Base-by-base conservation (phyloP, 345 rosid genomes). In the Gossypium stocksii region DNA sequence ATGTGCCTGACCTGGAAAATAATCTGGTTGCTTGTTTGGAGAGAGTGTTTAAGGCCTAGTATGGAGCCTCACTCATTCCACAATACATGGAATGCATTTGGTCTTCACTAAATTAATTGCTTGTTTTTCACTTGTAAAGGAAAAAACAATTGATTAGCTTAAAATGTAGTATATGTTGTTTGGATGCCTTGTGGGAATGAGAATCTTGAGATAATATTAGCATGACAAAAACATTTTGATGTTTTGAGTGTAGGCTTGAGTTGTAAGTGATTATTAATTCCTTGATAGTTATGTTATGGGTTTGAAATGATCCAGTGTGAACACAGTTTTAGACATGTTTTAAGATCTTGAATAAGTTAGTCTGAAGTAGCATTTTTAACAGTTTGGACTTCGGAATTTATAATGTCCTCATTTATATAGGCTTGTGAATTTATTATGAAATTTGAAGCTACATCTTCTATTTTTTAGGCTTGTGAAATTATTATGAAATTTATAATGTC, bases 51-150 rank as follows among this genome's bases (percentile, higher is more conserved):
- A 83, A 83, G 77, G 87, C 93, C 9, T 90, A 83, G 74, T 88
- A 89, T 76, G 96, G 96, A 1, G 90, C 92, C 46, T 89, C 91
- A 53, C 78, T 91, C 25, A 89, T 94, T 66, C 95, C 97, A 41
- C 89, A 86, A 8, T 88, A 85, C 65, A 82, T 91, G 97, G 97
- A 91, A 83, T 65, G 66, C 44, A 53, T 75, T 16, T 43, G 10
- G 9, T 13, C 20, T 49, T 53, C 57, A 51, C 44, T 73, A 59
- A 60, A 48, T 73, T 25, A 34, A 11, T 59, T 23, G 20, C 20
- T 71, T 29, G 6, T n/a, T 14, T 38, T 11, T 54, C n/a, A 53
- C 29, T 38, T 41, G 38, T 11, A 19, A 14, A 5, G 7, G 41
- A 34, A 62, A 62, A 10, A 53, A 20, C 14, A 49, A 19, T 46